Base-by-base conservation (phyloP, 2,329 filamentous ascomycete genomes). In the Botryotinia calthae region DNA sequence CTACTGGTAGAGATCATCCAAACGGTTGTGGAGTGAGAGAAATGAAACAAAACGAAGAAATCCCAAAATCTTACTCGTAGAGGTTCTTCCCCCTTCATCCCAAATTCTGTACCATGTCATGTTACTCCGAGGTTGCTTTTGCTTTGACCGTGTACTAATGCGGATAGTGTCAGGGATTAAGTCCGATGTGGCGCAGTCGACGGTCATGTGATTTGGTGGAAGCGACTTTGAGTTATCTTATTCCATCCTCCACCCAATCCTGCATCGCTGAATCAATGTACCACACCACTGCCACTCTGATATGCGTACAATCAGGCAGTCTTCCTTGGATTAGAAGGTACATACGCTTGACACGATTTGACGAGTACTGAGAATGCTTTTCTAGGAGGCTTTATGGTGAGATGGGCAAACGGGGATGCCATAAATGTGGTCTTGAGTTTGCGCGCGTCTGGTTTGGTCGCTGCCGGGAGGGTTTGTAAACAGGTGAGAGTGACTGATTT, bases 61-160 rank as follows among this genome's bases (percentile, higher is more conserved):
- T 56, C 34, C n/a, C 25, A 37, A 42, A 22, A 18, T 56, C 20
- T n/a, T 8, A 56, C 14, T 40, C 51, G 40, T 67, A 56, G 25
- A 66, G 4, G 8, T 66, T 66, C 31, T 46, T 66, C 44, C n/a
- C n/a, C 51, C 51, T 54, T 54, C 51, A 54, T 28, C 25, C 31
- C 25, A n/a, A 51, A 40, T 51, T 54, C 64, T 54, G 31, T 66
- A 9, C 31, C 31, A 48, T 67, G 64, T 67, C 31, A 48, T 67
- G 64, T 67, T 67, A 42, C 64, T 67, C 46, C 31, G 64, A 67
- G 9, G 34, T 56, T 54, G 48, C 34, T 34, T 67, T 56, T 18
- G 65, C 65, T 62, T 54, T 67, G 65, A 67, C 65, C 65, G 65
- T 67, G 51, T 67, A 48, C 65, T 10, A 67, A 56, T 67, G 25